These are phyloP conservation scores for Prunus persica DNA, from an alignment of 306 rosid species.

Conservation along the genomic window DNA sequence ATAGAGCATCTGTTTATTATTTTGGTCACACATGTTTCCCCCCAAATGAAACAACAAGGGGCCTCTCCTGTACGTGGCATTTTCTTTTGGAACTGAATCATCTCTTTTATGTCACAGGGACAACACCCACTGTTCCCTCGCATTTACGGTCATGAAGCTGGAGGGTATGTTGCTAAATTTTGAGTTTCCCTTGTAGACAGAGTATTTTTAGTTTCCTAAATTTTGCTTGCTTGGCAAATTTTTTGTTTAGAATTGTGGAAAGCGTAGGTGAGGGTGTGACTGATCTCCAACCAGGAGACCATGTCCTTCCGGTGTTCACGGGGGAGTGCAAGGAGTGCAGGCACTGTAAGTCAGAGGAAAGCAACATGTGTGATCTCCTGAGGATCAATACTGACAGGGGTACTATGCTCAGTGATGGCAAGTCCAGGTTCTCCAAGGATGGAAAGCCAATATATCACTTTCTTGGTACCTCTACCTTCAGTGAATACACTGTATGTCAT, in stretches of 20 bases:
- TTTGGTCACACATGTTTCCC: too few relatives aligned
- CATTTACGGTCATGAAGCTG: constrained; percentile 92
- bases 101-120: constrained; percentile 47
- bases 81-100: background rate
- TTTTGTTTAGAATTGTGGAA: constrained; percentile 49
- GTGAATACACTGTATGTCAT: constrained; percentile 79
- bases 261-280: constrained; percentile 91
- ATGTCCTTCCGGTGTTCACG: constrained; percentile 86
- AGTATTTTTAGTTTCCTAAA: background rate
- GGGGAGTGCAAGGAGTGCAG: constrained; percentile 89
- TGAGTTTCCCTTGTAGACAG: background rate
- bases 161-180: constrained; percentile 51
- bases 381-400: constrained; percentile 89
- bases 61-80: too few relatives aligned
- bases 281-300: constrained; percentile 72
- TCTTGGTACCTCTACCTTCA: constrained; percentile 85
- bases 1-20: background rate
- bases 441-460: constrained; percentile 81
- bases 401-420: constrained; percentile 58
- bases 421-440: constrained; percentile 62
- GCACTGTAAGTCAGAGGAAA: constrained; percentile 82
- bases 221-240: background rate
- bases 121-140: constrained; percentile 86
- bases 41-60: too few relatives aligned
- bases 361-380: constrained; percentile 91